A percentile compares a stretch with the other conserved stretches of the same genome.
phyloP scores from a whole-genome alignment of 2,329 filamentous ascomycete species.

The Biscogniauxia marginata region DNA sequence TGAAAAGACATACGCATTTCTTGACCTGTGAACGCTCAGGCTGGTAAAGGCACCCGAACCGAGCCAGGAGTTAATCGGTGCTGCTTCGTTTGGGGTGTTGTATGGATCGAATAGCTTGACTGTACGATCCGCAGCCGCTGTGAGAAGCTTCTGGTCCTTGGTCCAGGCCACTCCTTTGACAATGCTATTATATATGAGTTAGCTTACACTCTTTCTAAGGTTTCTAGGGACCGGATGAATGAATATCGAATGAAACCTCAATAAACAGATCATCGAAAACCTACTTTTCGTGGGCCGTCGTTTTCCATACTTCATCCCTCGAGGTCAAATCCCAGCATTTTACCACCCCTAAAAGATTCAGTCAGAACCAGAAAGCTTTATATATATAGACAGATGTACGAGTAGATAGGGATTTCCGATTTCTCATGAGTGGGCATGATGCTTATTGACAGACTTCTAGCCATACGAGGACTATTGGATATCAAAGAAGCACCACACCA shows the following conservation, averaged over 20 bases:
- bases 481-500: no score
- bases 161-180: slow-evolving; percentile 93
- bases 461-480: no score
- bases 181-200: slow-evolving; percentile 42
- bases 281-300: slow-evolving; percentile 79
- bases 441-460: background rate
- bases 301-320: slow-evolving; percentile 67
- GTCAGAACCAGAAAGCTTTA: background rate
- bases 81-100: slow-evolving; percentile 63
- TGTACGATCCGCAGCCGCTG: slow-evolving; percentile 80
- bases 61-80: slow-evolving; percentile 82
- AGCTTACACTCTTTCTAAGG: background rate
- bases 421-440: background rate
- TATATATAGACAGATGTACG: background rate
- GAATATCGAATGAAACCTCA: no score
- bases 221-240: no score
- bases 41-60: slow-evolving; percentile 80
- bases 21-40: slow-evolving; percentile 76
- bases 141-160: slow-evolving; percentile 77
- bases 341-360: slow-evolving; percentile 61
- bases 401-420: background rate
- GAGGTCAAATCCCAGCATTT: slow-evolving; percentile 49
- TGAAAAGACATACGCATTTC: slow-evolving; percentile 47
- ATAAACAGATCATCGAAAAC: background rate
- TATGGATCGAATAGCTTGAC: slow-evolving; percentile 94